Percentiles rank a stretch among this genome's conserved stretches.
phyloP scores from a whole-genome alignment of 371 early-diverging fungal species.

The Mortierella sp. region DNA sequence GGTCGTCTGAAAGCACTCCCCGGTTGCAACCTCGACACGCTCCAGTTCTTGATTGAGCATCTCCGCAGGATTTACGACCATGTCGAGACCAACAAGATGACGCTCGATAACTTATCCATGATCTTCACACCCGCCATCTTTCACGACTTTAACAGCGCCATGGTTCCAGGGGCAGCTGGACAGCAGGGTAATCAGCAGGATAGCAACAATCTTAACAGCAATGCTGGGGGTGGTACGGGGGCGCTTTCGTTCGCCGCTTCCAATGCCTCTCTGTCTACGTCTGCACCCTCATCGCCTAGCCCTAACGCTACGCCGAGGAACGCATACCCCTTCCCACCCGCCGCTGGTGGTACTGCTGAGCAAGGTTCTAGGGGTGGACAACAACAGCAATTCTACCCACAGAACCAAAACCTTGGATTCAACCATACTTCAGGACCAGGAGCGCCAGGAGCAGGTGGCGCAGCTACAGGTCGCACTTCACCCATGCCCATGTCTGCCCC shows the following conservation, averaged over 20 bases:
- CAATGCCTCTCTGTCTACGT: not conserved
- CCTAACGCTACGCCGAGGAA: conserved; percentile 31
- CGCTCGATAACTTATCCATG: conserved; percentile 67
- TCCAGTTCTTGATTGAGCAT: conserved; percentile 65
- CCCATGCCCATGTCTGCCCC: not conserved
- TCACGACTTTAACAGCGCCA: conserved; percentile 71
- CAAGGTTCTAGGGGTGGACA: not conserved
- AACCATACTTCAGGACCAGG: conserved; percentile 7
- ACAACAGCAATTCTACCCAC: not conserved
- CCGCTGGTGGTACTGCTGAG: conserved; percentile 9
- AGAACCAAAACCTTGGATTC: conserved; percentile 9
- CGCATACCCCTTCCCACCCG: conserved; percentile 19
- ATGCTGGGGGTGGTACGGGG: not conserved
- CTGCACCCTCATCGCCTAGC: conserved; percentile 29
- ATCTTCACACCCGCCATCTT: conserved; percentile 75
- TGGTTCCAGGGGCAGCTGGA: conserved; percentile 12
- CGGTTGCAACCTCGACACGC: conserved; percentile 65
- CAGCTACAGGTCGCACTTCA: conserved; percentile 8
- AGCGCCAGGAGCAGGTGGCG: not conserved
- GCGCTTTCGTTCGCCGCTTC: conserved; percentile 29
- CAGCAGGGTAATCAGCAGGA: conserved; percentile 6
- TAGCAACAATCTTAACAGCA: not conserved
- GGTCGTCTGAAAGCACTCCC: conserved; percentile 58
- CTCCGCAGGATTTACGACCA: conserved; percentile 63
- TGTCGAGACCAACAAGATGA: conserved; percentile 71